These are phyloP conservation scores for Pseudogymnoascus sp. DNA, from an alignment of 2,329 filamentous ascomycete species.

Conservation along the genomic window DNA sequence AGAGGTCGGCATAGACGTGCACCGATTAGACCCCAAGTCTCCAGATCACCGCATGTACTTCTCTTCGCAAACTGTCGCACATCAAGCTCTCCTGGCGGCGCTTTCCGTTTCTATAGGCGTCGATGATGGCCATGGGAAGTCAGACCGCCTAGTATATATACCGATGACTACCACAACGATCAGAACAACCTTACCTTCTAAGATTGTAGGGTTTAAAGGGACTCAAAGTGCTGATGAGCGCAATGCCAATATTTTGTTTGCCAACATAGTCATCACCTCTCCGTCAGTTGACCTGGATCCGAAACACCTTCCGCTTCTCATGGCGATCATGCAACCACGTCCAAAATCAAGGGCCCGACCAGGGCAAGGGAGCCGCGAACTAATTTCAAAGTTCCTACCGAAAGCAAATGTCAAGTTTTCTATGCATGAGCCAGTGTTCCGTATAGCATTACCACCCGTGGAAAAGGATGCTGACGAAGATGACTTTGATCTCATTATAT, in stretches of 20 bases:
- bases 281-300: slow-evolving; percentile 91
- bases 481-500: slow-evolving; percentile 93
- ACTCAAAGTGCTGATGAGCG: slow-evolving; percentile 69
- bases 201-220: slow-evolving; percentile 75
- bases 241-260: slow-evolving; percentile 93
- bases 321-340: slow-evolving; percentile 63
- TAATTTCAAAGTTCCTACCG: slow-evolving; percentile 85
- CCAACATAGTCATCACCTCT: slow-evolving; percentile 92
- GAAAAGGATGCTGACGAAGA: slow-evolving; percentile 57
- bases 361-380: slow-evolving; percentile 47
- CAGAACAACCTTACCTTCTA: slow-evolving; percentile 88
- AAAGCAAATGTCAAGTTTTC: slow-evolving; percentile 94
- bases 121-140: slow-evolving; percentile 79
- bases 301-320: slow-evolving; percentile 77
- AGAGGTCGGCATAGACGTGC: slow-evolving; percentile 86
- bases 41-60: slow-evolving; percentile 99
- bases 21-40: slow-evolving; percentile 84
- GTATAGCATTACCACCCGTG: slow-evolving; percentile 79
- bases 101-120: slow-evolving; percentile 88
- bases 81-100: slow-evolving; percentile 86
- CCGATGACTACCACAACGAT: slow-evolving; percentile 96
- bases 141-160: slow-evolving; percentile 83
- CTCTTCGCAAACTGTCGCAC: slow-evolving; percentile 81
- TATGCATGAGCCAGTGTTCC: slow-evolving; percentile 89
- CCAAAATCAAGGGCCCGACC: slow-evolving; percentile 36